Base-by-base conservation (phyloP, 106 monocot species). In the Dendrobium officinale region DNA sequence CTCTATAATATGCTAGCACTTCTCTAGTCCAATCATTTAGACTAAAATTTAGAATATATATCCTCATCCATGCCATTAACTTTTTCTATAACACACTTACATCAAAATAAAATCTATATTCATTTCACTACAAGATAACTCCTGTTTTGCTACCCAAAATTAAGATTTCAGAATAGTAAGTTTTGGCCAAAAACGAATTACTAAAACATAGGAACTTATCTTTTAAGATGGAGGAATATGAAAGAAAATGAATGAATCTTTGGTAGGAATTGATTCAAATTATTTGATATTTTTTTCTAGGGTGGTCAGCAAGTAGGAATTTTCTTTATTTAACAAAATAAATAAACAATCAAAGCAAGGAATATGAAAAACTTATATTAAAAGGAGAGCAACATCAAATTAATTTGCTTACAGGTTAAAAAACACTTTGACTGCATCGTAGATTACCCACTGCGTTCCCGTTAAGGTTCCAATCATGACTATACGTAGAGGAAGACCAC, bases 381-480 rank as follows among this genome's bases (percentile, higher is more conserved):
- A 37, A 37, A 3, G 37, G 37, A 37, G 37, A 37, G 37, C 37
- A 37, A 37, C 37, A 37, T 37, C 37, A 20, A 29, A 73, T 16
- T 15, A 75, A 54, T 75, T 11, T n/a, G 89, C 91, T 73, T 88
- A 94, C 94, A 94, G 75, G 79, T 89, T 89, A 80, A 94, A 88
- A 24, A 91, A 89, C 55, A 94, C 91, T 84, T 91, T 94, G 80
- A 91, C 91, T 1, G 91, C 82, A 78, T 94, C 91, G 79, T 94
- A 94, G 42, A 90, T 88, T 13, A 81, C 88, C 94, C 94, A 94
- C 77, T 94, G 94, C 5, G 87, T 85, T 73, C 94, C 91, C 2
- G 94, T 88, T 19, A 94, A 81, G 24, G 89, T 89, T 31, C 94
- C 94, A 54, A 94, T 83, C 94, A 94, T 94, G 67, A 90, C 84